Evolutionary conservation across 2,329 filamentous ascomycete genomes (phyloP).

Genomic region (Aspergillus luchuensis): DNA sequence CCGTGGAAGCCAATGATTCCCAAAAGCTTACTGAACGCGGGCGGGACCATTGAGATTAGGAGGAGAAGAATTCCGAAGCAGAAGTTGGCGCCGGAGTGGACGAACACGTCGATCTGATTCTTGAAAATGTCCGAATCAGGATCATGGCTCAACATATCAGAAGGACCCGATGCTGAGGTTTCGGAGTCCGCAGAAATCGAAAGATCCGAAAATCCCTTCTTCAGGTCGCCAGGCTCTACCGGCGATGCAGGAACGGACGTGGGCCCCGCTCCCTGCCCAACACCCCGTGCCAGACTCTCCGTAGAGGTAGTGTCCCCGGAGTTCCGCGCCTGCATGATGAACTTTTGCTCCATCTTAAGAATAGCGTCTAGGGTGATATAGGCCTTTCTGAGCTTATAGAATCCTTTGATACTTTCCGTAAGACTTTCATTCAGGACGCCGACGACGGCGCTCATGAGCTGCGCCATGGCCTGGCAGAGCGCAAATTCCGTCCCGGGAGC

Average conservation of each 20-base stretch:
- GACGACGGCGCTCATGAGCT: conserved; percentile 86
- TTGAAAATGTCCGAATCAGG: conserved; percentile 66
- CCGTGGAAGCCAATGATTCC: conserved; percentile 89
- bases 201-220: conserved; percentile 27
- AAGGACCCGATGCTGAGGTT: conserved; percentile 21
- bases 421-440: conserved; percentile 89
- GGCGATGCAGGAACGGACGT: conserved; percentile 22
- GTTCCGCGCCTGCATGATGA: conserved; percentile 45
- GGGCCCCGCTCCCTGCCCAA: conserved; percentile 2
- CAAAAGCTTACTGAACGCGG: conserved; percentile 81
- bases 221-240: conserved; percentile 22
- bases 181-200: conserved; percentile 23
- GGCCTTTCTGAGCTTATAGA: conserved; percentile 89
- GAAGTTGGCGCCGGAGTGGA: conserved; percentile 84
- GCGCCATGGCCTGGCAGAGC: conserved; percentile 78
- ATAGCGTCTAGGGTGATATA: conserved; percentile 81
- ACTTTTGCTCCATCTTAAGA: conserved; percentile 70
- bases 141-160: conserved; percentile 47
- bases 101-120: conserved; percentile 79
- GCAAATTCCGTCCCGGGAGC: conserved; percentile 83
- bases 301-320: conserved; percentile 16
- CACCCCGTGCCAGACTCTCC: conserved; percentile 3
- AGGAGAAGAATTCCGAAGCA: conserved; percentile 86
- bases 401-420: conserved; percentile 86
- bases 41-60: conserved; percentile 89